phyloP scores from a whole-genome alignment of 306 rosid genomes.

The Dalbergia cochinchinensis region DNA sequence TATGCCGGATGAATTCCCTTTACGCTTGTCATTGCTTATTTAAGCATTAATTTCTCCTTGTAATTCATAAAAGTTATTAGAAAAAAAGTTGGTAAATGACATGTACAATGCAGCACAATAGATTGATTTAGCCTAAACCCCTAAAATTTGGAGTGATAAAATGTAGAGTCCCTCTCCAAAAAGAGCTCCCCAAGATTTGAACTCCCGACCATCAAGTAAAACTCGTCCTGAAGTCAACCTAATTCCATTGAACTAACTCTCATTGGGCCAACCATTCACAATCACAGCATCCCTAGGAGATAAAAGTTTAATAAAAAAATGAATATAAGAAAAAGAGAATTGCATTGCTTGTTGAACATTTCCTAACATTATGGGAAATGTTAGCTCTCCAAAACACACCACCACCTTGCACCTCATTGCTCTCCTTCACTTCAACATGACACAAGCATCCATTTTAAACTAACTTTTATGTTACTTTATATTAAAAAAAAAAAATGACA shows the following conservation, averaged over 20 bases:
- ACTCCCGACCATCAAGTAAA: no score
- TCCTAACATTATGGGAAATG: constrained; percentile 44
- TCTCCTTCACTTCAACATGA: constrained; percentile 39
- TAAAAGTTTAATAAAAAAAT: constrained; percentile 1
- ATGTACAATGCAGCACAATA: not conserved
- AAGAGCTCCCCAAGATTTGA: no score
- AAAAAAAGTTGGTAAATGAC: not conserved
- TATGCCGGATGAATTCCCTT: not conserved
- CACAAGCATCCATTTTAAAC: constrained; percentile 19
- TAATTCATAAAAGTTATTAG: no score
- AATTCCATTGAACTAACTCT: no score
- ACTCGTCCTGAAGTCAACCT: no score
- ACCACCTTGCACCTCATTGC: constrained; percentile 29
- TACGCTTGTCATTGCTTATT: no score
- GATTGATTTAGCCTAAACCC: no score
- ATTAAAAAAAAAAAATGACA: not conserved
- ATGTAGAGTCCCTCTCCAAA: no score
- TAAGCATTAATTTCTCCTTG: not conserved
- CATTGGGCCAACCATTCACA: no score
- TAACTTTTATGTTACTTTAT: not conserved
- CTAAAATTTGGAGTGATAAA: no score
- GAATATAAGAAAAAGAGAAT: constrained; percentile 39
- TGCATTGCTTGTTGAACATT: constrained; percentile 48
- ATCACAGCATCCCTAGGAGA: no score
- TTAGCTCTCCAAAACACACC: constrained; percentile 41